Evolutionary conservation across 1,284 basidiomycete species (phyloP), one percentile per base, ranked within the genome.

Genomic region (Tilletia walkeri): DNA sequence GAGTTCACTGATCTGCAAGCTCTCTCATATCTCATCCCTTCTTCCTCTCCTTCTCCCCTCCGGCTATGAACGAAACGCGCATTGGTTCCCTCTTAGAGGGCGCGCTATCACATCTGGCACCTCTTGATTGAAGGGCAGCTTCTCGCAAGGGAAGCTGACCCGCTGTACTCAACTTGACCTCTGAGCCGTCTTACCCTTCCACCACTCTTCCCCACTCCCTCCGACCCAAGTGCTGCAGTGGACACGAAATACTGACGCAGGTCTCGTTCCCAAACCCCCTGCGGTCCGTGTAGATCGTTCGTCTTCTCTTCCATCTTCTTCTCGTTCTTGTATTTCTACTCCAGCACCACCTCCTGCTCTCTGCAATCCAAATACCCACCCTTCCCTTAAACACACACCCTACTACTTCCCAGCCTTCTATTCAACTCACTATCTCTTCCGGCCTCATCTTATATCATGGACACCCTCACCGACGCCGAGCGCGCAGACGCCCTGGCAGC

Each of bases 61-160:
- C 59, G 59, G 59, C 59, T 38, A 63, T 63, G 59, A 63, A 63
- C 59, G 59, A 63, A 63, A 63, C 34, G 59, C 59, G 59, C 59
- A 63, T 12, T 39, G 16, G 59, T 34, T 16, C 59, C 59, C 59
- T 63, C 59, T 14, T 63, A 38, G 34, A 63, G 59, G 59, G 59
- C 36, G 59, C 59, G 59, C 59, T 39, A 24, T 63, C 34, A 38
- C 34, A 63, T 63, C 59, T 63, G 59, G 59, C 59, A 63, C 59
- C 59, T 63, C 59, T 63, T 63, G 38, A 39, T 63, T 63, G 59
- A 63, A 63, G 59, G 56, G 59, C 59, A 41, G 59, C 59, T 41
- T 10, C 59, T 39, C 36, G 36, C 34, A 16, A 16, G 59, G 34
- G 59, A n/a, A 18, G 59, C 38, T 41, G 56, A 61, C 59, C 34